Percentiles rank a stretch among this genome's conserved stretches.
Conservation (phyloP, 2,329 filamentous ascomycete genomes). For the Drechslerella dactyloides region DNA sequence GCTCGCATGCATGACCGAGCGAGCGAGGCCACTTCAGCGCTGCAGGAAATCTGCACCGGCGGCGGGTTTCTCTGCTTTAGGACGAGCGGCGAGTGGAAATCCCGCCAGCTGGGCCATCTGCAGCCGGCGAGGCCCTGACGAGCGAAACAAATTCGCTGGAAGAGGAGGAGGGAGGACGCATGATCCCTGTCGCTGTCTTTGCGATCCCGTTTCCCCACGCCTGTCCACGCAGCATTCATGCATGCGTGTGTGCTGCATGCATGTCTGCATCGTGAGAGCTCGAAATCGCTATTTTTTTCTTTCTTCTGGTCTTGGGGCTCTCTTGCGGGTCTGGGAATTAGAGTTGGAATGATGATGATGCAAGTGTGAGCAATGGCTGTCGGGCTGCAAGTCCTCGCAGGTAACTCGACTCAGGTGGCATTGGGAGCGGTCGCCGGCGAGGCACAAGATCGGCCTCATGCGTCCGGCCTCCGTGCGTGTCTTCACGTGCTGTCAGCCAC, state of each 20-base stretch:
- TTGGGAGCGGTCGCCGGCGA: too few relatives aligned
- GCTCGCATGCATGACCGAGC: slow-evolving; percentile 2
- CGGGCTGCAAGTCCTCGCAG: too few relatives aligned
- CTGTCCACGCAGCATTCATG: slow-evolving; percentile 50
- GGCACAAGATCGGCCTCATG: too few relatives aligned
- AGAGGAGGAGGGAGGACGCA: slow-evolving; percentile 9
- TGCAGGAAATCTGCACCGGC: not conserved
- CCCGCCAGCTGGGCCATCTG: slow-evolving; percentile 30
- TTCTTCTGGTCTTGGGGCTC: too few relatives aligned
- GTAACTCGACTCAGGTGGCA: too few relatives aligned
- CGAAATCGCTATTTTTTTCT: not conserved
- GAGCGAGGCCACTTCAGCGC: slow-evolving; percentile 40
- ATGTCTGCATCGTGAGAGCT: slow-evolving; percentile 19
- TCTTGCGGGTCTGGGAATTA: not conserved
- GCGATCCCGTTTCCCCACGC: slow-evolving; percentile 51
- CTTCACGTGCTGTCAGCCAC: too few relatives aligned
- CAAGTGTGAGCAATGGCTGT: too few relatives aligned
- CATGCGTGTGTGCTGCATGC: slow-evolving; percentile 40
- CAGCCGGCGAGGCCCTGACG: slow-evolving; percentile 15
- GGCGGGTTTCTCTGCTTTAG: slow-evolving; percentile 1
- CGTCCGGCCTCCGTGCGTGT: too few relatives aligned
- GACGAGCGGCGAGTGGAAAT: slow-evolving; percentile 27
- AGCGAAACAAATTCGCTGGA: slow-evolving; percentile 11
- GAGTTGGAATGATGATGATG: too few relatives aligned
- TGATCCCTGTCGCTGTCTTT: slow-evolving; percentile 45